Evolutionary conservation across 306 rosid species (phyloP).

Genomic region (Vigna mungo): DNA sequence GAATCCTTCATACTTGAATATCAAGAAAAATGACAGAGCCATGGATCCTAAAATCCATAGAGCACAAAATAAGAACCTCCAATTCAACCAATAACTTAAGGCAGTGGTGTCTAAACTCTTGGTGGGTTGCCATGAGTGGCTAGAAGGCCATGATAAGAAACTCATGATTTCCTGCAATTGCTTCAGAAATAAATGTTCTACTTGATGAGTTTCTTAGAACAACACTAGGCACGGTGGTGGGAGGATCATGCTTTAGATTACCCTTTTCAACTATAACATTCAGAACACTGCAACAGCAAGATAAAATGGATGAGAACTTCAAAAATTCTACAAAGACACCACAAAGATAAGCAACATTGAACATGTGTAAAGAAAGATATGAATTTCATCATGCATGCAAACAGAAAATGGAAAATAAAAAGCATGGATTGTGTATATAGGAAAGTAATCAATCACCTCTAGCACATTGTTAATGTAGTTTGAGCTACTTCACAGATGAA

Average conservation of each 20-base stretch:
- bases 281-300: background rate
- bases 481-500: background rate
- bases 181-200: slow-evolving; percentile 30
- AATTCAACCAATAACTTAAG: slow-evolving; percentile 83
- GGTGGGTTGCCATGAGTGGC: slow-evolving; percentile 70
- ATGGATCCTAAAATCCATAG: slow-evolving; percentile 52
- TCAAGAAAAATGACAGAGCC: slow-evolving; percentile 54
- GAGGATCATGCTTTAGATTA: background rate
- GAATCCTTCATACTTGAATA: slow-evolving; percentile 75
- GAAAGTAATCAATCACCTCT: slow-evolving; percentile 21
- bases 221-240: slow-evolving; percentile 18
- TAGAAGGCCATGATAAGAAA: slow-evolving; percentile 70
- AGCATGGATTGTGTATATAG: no score
- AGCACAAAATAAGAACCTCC: slow-evolving; percentile 84
- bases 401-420: no score
- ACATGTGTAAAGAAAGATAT: slow-evolving; percentile 5
- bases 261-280: slow-evolving; percentile 22
- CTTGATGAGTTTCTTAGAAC: slow-evolving; percentile 19
- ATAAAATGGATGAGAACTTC: slow-evolving; percentile 17
- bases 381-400: slow-evolving; percentile 18
- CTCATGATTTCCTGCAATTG: slow-evolving; percentile 42
- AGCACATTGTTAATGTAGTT: slow-evolving; percentile 6
- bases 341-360: slow-evolving; percentile 12
- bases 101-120: slow-evolving; percentile 68
- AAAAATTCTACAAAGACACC: slow-evolving; percentile 1